Conservation (phyloP, 164 flowering plant genomes). For the Dillenia suffruticosa region DNA sequence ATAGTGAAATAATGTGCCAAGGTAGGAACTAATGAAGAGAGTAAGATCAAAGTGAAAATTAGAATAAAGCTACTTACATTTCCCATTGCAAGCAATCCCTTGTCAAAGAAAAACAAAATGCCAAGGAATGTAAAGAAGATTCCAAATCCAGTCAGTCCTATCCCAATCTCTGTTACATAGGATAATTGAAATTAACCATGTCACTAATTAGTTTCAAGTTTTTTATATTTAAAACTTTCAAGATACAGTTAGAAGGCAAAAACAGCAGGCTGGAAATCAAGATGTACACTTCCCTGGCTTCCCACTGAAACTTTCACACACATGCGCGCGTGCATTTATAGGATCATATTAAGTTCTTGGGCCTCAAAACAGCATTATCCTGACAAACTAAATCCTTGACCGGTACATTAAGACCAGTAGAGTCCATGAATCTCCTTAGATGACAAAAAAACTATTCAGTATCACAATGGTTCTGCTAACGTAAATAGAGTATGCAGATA, state of each 20-base stretch:
- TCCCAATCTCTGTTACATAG: conserved; percentile 78
- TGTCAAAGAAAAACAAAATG: conserved; percentile 80
- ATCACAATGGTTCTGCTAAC: no score
- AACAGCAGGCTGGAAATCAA: background rate
- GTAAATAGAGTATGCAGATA: no score
- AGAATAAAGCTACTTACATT: conserved; percentile 53
- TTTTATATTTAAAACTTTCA: background rate
- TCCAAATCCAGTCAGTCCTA: conserved; percentile 94
- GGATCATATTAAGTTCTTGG: no score
- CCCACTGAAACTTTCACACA: conserved; percentile 3
- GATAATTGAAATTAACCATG: background rate
- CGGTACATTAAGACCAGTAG: no score
- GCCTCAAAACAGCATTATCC: no score
- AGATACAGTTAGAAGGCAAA: no score
- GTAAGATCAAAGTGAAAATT: background rate
- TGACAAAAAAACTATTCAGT: no score
- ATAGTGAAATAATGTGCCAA: background rate
- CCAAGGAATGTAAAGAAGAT: conserved; percentile 86
- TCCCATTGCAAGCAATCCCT: conserved; percentile 96
- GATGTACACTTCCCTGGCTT: background rate
- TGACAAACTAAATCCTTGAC: no score
- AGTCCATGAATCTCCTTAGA: no score
- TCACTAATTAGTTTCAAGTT: background rate
- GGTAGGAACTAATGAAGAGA: background rate
- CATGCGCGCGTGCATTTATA: background rate